Conservation (phyloP, 1,284 basidiomycete genomes). For the Amylostereum areolatum region DNA sequence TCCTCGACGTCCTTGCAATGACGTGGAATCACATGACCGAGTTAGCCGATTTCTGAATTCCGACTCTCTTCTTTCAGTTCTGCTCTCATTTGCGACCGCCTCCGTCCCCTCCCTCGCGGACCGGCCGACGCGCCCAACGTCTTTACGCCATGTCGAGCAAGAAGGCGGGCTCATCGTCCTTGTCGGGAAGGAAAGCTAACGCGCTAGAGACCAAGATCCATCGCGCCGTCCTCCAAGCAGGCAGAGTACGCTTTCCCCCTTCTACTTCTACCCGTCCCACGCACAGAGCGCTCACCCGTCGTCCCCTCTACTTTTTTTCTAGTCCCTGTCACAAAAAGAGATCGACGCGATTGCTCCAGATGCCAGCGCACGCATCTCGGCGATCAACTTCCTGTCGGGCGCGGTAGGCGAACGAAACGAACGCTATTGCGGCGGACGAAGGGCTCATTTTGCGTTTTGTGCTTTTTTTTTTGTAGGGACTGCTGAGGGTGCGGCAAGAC, state of each 20-base stretch:
- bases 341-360: slow-evolving; percentile 58
- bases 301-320: slow-evolving; percentile 7
- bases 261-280: not conserved
- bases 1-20: no score
- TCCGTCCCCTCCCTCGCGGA: no score
- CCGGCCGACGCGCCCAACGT: not conserved
- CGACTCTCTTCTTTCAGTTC: no score
- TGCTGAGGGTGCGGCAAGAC: slow-evolving; percentile 63
- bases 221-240: slow-evolving; percentile 54
- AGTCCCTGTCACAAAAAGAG: slow-evolving; percentile 61
- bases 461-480: slow-evolving; percentile 37
- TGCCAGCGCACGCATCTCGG: slow-evolving; percentile 48
- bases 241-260: slow-evolving; percentile 36
- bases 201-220: slow-evolving; percentile 60
- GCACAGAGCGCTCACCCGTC: slow-evolving; percentile 6
- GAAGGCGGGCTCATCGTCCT: slow-evolving; percentile 32
- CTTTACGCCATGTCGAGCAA: not conserved
- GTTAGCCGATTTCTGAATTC: no score
- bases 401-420: slow-evolving; percentile 32
- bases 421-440: no score
- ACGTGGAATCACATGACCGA: no score
- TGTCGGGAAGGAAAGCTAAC: slow-evolving; percentile 48
- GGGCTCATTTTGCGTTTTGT: not conserved
- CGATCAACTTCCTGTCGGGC: slow-evolving; percentile 72
- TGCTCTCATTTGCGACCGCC: no score